Base-by-base conservation (phyloP, 2,329 filamentous ascomycete genomes). In the Xylariaceae sp. region DNA sequence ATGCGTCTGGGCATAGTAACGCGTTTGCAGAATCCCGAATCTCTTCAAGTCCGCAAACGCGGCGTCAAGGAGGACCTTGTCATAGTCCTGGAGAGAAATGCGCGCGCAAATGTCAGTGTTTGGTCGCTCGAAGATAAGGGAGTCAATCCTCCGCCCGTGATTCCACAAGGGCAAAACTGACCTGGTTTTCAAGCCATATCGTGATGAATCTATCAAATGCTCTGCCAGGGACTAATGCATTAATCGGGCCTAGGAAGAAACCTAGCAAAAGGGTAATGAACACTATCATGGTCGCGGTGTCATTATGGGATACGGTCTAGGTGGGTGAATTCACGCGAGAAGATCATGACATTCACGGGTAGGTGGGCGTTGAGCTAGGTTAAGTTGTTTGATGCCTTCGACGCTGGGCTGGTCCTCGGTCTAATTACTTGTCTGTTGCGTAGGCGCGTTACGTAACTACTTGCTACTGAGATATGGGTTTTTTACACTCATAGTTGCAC, bases 1-100 rank as follows among this genome's bases (percentile, higher is more conserved):
- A 59, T 77, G 75, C 1, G 78, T 80, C n/a, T 77, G 73, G 5
- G 75, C 76, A 65, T 75, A 78, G 69, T 78, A 80, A 17, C 74
- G 68, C 4, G 74, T 76, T 50, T 79, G 72, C 13, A 76, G 63
- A 60, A 81, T 76, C 56, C 78, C 78, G 60, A 77, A 70, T 62
- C 73, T 71, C 61, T 72, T 74, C 47, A 81, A 68, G 47, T 74
- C 74, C 35, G 64, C 66, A 34, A 80, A 75, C 54, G 73, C 72
- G 15, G 71, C 52, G 61, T 80, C 75, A 4, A 69, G 64, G n/a
- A 68, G 65, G 7, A 76, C 76, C 62, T 76, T 74, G 39, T 67
- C 69, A 55, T 75, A 79, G 66, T 80, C 77, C 77, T 80, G 61
- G 9, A 30, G 42, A 23, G 6, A 37, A 11, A 13, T 45, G 8